These are phyloP conservation scores for Geranium incanum DNA, from an alignment of 441 rosid species.

Conservation along the genomic window DNA sequence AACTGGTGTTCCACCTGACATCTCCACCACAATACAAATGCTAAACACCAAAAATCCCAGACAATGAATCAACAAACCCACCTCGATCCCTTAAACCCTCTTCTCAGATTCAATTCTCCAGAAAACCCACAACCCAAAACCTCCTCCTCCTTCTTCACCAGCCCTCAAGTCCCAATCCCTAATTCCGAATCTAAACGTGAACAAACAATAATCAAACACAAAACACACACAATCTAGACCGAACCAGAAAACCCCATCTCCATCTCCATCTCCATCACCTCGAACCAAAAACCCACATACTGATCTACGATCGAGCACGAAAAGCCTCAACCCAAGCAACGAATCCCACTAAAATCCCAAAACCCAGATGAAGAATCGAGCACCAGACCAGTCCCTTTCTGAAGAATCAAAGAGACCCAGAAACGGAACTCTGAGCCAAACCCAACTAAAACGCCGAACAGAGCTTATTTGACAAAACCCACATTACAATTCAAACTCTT, in stretches of 20 bases:
- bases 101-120: slow-evolving; percentile 12
- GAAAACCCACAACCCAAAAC: slow-evolving; percentile 9
- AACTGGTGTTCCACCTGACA: slow-evolving; percentile 92
- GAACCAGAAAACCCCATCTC: not conserved
- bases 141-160: not conserved
- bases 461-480: slow-evolving; percentile 13
- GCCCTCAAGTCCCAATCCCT: not conserved
- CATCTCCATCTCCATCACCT: slow-evolving; percentile 8
- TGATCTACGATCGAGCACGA: not conserved
- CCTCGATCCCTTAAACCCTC: slow-evolving; percentile 15
- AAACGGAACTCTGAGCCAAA: slow-evolving; percentile 18
- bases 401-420: not conserved
- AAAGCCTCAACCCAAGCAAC: not conserved
- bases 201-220: not conserved
- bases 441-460: slow-evolving; percentile 14
- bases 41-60: slow-evolving; percentile 11
- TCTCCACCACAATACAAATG: slow-evolving; percentile 19
- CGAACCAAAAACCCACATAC: slow-evolving; percentile 2
- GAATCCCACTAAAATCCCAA: not conserved
- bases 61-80: slow-evolving; percentile 10
- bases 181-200: not conserved
- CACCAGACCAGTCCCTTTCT: slow-evolving; percentile 13
- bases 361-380: slow-evolving; percentile 22
- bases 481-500: slow-evolving; percentile 27
- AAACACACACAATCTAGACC: not conserved